Base-by-base conservation (phyloP, 768 basidiomycete species). In the Dictyophora rubrovolvata region DNA sequence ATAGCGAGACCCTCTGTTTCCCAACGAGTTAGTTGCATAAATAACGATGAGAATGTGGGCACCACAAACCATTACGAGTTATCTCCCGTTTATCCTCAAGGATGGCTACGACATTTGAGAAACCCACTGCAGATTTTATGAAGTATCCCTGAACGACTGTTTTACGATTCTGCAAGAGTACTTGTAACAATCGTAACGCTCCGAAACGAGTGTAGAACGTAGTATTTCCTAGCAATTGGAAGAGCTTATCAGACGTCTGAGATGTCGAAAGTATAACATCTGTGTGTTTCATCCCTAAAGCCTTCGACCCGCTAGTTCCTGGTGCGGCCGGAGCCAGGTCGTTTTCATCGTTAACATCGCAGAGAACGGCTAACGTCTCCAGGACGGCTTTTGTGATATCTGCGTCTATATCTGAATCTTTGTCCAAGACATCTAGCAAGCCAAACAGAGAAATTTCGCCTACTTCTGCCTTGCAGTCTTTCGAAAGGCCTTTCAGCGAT, bases 361-460 rank as follows among this genome's bases (percentile, higher is more conserved):
- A 96, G 28, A 99, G 77, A 61, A 84, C 72, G 67, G 83, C 80
- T 56, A 98, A 74, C 1, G 93, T 96, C 74, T 99, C 96, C 65
- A 99, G 73, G 4, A 86, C 85, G 20, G 93, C 94, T 68, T 91
- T 96, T 1, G 87, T 94, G 61, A 89, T 90, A 65, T 98, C 96
- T 5, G 84, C 77, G 70, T 99, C 96, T 54, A 93, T 81, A 64
- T 90, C 85, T 0, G 93, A 89, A 68, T 97, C 94, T 61, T 88
- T 88, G 66, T 86, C 79, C 34, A 97, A 75, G 34, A 91, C 87
- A 28, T 87, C 84, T 3, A 96, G 68, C 17, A 98, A 80, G 3
- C 89, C 87, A 9, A 79, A 73, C 8, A 98, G 76, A 1, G 92
- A 88, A 51, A 78, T 77, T 61, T 82, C 78, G 16, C 92, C 93